Conservation (phyloP, 2,329 filamentous ascomycete species). For the Coleophoma eucalyptorum region DNA sequence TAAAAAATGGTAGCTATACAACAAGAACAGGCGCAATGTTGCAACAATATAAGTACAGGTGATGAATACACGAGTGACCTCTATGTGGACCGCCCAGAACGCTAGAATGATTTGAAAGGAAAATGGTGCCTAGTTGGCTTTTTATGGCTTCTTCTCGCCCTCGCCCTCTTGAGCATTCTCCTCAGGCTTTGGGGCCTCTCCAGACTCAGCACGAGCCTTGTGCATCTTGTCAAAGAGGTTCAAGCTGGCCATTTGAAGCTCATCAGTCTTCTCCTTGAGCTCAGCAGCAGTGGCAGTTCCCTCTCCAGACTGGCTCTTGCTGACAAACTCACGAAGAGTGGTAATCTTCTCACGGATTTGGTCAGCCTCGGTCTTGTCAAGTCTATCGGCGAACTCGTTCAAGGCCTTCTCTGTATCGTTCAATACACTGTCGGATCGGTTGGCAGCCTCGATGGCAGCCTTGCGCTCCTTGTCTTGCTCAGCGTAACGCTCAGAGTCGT, state of each 20-base stretch:
- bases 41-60: conserved; percentile 30
- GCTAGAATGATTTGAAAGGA: conserved; percentile 19
- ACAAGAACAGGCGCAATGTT: conserved; percentile 27
- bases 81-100: conserved; percentile 27
- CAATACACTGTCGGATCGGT: conserved; percentile 92
- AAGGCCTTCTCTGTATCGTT: conserved; percentile 98
- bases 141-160: conserved; percentile 71
- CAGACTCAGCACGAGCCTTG: conserved; percentile 77
- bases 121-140: conserved; percentile 17
- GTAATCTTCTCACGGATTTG: conserved; percentile 92
- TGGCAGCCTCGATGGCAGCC: conserved; percentile 90
- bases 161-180: conserved; percentile 61
- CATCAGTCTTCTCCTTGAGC: conserved; percentile 98
- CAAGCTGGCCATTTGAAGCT: conserved; percentile 92
- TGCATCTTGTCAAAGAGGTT: conserved; percentile 99
- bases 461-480: conserved; percentile 97
- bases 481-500: conserved; percentile 95
- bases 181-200: conserved; percentile 45
- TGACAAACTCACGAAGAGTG: conserved; percentile 80
- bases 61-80: conserved; percentile 25
- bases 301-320: conserved; percentile 94
- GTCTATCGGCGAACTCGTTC: conserved; percentile 91
- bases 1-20: conserved; percentile 20
- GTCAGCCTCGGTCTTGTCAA: conserved; percentile 95
- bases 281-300: conserved; percentile 80